Evolutionary conservation across 768 basidiomycete species (phyloP).

Genomic region (Leccinum fibrillosum): DNA sequence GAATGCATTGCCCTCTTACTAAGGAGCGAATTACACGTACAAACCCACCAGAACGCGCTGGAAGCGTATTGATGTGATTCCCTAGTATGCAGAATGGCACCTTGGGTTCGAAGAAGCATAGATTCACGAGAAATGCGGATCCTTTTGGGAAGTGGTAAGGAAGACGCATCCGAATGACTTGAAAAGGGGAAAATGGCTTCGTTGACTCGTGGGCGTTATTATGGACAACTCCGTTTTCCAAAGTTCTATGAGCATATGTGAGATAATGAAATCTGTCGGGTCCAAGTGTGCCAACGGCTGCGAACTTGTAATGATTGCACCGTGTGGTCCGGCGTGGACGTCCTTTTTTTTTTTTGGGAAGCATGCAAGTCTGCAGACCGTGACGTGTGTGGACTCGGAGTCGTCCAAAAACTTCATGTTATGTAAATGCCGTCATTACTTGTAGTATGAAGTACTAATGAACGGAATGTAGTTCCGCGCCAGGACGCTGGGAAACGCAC

Average conservation of each 20-base stretch:
- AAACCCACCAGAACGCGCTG: conserved; percentile 3
- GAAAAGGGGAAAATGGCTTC: conserved; percentile 4
- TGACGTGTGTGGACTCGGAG: not conserved
- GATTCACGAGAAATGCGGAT: conserved; percentile 14
- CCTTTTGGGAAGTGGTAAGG: conserved; percentile 19
- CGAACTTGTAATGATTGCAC: conserved; percentile 7
- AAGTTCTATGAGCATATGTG: conserved; percentile 5
- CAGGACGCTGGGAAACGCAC: conserved; percentile 4
- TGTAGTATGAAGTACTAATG: conserved; percentile 3
- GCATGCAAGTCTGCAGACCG: conserved; percentile 1
- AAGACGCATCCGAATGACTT: conserved; percentile 1
- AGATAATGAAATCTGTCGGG: conserved; percentile 17
- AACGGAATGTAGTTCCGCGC: conserved; percentile 7
- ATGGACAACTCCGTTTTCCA: not conserved
- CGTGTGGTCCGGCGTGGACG: not conserved
- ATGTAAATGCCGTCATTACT: conserved; percentile 18
- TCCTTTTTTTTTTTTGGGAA: conserved; percentile 1
- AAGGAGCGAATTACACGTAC: conserved; percentile 3
- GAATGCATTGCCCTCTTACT: not conserved
- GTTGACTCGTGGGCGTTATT: conserved; percentile 3
- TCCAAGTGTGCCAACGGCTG: conserved; percentile 14
- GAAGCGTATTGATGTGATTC: conserved; percentile 7
- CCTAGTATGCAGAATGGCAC: conserved; percentile 1
- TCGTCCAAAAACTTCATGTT: not conserved
- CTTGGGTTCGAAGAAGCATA: conserved; percentile 6